Evolutionary conservation across 192 early-diverging fungal genomes (phyloP).

Genomic region (Diversispora eburnea): DNA sequence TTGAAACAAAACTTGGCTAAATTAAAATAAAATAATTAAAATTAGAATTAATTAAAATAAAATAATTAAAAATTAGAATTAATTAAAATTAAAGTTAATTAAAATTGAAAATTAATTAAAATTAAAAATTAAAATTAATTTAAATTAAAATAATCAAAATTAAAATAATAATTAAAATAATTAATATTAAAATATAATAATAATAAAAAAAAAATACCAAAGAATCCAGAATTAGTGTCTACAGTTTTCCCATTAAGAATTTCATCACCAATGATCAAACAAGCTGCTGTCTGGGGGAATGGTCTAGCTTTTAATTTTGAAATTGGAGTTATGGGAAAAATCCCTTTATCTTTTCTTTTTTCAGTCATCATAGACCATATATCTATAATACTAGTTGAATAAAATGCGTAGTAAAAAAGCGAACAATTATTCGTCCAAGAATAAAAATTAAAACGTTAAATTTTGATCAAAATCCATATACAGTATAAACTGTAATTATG

Average conservation of each 20-base stretch:
- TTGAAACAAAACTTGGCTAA: slow-evolving; percentile 57
- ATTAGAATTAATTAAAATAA: neutral
- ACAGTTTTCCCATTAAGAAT: slow-evolving; percentile 67
- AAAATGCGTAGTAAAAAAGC: no score
- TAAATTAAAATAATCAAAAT: no score
- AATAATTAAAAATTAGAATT: no score
- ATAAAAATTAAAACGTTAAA: no score
- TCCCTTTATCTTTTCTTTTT: neutral
- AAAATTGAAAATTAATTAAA: no score
- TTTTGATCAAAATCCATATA: no score
- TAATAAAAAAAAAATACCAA: slow-evolving; percentile 33
- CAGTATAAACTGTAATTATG: no score
- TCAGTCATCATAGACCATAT: neutral
- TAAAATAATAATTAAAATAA: no score
- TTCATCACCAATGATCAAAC: slow-evolving; percentile 68
- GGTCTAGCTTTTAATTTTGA: slow-evolving; percentile 11
- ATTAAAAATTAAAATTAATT: no score
- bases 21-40: neutral
- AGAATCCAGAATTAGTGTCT: slow-evolving; percentile 57
- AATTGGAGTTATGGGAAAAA: slow-evolving; percentile 13
- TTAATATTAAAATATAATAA: neutral
- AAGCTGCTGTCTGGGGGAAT: slow-evolving; percentile 43
- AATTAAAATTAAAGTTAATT: no score
- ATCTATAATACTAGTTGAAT: no score
- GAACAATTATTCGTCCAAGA: no score